These are phyloP conservation scores for Tribonema minus DNA, from an alignment of 108 stramenopile species.

Conservation along the genomic window DNA sequence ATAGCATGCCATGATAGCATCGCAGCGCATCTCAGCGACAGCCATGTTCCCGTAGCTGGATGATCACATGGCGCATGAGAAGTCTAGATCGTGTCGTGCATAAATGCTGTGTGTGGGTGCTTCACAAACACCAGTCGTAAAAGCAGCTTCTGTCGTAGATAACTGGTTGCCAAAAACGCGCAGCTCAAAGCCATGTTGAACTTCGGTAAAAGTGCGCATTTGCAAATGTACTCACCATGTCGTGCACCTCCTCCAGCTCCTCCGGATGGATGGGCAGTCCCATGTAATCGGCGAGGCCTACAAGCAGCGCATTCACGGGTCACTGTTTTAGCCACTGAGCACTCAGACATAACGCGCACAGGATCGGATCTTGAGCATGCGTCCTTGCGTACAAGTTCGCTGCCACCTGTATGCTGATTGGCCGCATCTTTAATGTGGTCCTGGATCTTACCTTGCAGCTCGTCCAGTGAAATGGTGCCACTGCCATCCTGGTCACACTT, in stretches of 20 bases:
- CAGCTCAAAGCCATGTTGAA: too few species aligned
- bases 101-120: background rate
- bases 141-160: too few species aligned
- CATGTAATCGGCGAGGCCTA: slow-evolving; percentile 7
- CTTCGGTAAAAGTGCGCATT: background rate
- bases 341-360: too few species aligned
- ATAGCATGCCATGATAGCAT: background rate
- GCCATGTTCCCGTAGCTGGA: background rate
- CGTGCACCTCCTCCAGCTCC: slow-evolving; percentile 15
- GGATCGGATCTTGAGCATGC: too few species aligned
- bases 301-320: too few species aligned
- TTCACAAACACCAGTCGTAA: too few species aligned
- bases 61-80: background rate
- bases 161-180: background rate
- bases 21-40: background rate
- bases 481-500: slow-evolving; percentile 35
- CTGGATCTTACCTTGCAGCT: too few species aligned
- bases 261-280: slow-evolving; percentile 30
- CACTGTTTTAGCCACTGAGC: too few species aligned
- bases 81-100: background rate
- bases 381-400: too few species aligned
- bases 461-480: slow-evolving; percentile 27
- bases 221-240: slow-evolving; percentile 1
- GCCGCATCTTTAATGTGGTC: too few species aligned
- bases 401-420: too few species aligned